These are phyloP conservation scores for Ustilago sp. DNA, from an alignment of 1,284 basidiomycete genomes.

Conservation along the genomic window DNA sequence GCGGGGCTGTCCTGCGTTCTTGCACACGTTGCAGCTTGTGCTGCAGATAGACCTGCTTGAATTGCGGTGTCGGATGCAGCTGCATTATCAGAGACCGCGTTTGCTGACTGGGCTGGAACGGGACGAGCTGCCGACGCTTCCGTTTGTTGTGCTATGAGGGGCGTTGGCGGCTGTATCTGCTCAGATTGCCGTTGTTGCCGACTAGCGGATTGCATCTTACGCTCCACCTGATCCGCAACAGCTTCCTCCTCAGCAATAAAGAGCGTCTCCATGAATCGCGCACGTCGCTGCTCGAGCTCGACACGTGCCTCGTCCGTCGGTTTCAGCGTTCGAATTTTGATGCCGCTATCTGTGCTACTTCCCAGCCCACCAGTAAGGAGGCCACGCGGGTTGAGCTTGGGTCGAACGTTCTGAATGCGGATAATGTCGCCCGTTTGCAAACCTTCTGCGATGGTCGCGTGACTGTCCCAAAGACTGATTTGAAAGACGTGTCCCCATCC, in stretches of 20 bases:
- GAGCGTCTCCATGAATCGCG: conserved; percentile 29
- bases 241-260: conserved; percentile 30
- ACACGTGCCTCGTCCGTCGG: conserved; percentile 34
- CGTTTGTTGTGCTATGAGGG: background rate
- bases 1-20: background rate
- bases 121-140: background rate
- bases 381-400: conserved; percentile 47
- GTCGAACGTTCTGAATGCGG: conserved; percentile 55
- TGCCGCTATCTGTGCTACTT: conserved; percentile 42
- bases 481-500: conserved; percentile 58
- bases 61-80: background rate
- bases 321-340: conserved; percentile 52
- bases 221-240: conserved; percentile 31
- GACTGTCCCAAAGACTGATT: conserved; percentile 59
- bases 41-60: background rate
- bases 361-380: conserved; percentile 56
- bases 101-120: background rate
- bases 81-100: background rate
- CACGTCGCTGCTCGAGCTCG: conserved; percentile 29
- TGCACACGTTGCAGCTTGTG: background rate
- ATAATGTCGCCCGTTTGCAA: conserved; percentile 56
- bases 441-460: conserved; percentile 50
- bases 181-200: conserved; percentile 15
- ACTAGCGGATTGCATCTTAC: conserved; percentile 12
- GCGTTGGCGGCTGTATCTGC: background rate